Evolutionary conservation across 1,284 basidiomycete genomes (phyloP), one percentile per base, ranked within the genome.

Genomic region (Tremellales sp.): DNA sequence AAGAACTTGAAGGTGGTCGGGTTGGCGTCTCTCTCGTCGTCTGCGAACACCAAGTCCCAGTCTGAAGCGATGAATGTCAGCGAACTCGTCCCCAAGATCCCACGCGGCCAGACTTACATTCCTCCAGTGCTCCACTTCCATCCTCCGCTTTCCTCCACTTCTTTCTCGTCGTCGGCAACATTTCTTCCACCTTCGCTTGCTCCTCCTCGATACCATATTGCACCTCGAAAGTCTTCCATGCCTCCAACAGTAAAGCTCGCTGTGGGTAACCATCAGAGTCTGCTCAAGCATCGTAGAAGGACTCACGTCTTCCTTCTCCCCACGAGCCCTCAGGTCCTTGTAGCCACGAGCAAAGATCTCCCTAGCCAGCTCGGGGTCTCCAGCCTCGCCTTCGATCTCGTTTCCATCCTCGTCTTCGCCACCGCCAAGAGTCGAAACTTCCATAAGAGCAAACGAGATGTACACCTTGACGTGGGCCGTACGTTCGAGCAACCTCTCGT

Each of bases 41-140:
- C 92, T 26, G 89, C 83, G 71, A 95, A 97, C 19, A 92, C 84
- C 65, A 93, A 82, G 66, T 94, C 91, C 84, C 87, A 94, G 66
- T 93, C 89, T 90, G 65, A 14, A 19, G 32, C 13, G n/a, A n/a
- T n/a, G n/a, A 54, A 22, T 25, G 27, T 33, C 38, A 29, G 5
- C 31, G 4, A 21, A 24, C 18, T 5, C 8, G 16, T 22, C n/a
- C 28, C 0, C 16, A 41, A 19, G 43, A 48, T 4, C 47, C 9
- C 14, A 33, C 9, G 48, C 32, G 4, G 14, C 34, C 36, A 27
- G 24, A 72, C 81, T 43, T 61, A 88, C 87, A 79, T 64, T 80
- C 91, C 80, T 93, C 91, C 45, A 90, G 81, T 34, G 81, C 83
- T 52, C 87, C 85, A 2, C 86, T 85, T 6, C 85, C 86, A 66